phyloP scores from a whole-genome alignment of 176 grass and related monocot genomes.

The Rhynchospora tenuis region DNA sequence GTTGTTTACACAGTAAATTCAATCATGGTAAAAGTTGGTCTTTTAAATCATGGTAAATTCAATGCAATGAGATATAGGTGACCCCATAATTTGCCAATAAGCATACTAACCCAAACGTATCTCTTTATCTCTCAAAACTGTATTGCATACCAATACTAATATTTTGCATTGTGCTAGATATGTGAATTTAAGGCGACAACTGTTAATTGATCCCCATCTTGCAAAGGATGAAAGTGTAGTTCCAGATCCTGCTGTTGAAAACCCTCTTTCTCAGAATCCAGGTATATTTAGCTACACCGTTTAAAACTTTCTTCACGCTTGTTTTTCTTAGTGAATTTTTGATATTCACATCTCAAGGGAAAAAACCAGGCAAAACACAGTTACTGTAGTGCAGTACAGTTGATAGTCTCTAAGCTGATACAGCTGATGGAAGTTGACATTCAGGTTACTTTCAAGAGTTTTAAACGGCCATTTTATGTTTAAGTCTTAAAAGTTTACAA shows the following conservation, averaged over 20 bases:
- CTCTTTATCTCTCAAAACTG: background rate
- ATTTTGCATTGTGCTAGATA: slow-evolving; percentile 40
- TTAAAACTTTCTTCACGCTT: background rate
- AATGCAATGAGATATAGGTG: background rate
- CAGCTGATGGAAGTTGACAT: background rate
- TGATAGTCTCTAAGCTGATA: background rate
- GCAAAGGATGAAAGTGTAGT: slow-evolving; percentile 66
- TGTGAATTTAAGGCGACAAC: slow-evolving; percentile 59
- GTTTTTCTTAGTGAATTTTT: background rate
- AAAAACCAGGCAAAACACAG: background rate
- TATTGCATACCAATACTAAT: background rate
- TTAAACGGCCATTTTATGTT: background rate
- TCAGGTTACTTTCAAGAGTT: background rate
- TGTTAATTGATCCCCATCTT: slow-evolving; percentile 86
- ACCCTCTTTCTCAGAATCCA: slow-evolving; percentile 94
- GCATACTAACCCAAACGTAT: background rate
- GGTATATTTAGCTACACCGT: slow-evolving; percentile 19
- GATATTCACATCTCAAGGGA: background rate
- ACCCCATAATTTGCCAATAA: background rate
- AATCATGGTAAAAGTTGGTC: background rate
- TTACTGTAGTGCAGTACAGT: background rate
- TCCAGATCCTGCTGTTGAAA: slow-evolving; percentile 53
- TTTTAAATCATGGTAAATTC: background rate
- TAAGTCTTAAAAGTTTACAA: background rate
- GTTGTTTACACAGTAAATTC: background rate